Base-by-base conservation (phyloP, 768 basidiomycete species). In the Amanita rubescens region DNA sequence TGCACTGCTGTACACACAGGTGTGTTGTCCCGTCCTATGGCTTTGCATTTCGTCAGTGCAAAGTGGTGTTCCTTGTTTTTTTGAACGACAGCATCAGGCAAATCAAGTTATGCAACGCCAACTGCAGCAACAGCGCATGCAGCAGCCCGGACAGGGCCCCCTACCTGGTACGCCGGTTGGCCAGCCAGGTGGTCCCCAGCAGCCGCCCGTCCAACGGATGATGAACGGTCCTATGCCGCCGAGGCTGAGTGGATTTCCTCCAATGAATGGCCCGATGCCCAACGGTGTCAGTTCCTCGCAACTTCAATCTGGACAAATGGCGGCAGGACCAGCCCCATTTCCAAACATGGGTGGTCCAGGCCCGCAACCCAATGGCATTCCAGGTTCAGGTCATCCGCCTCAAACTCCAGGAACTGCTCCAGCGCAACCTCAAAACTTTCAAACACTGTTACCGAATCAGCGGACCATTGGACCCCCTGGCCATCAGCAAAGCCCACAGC, bases 1-100 rank as follows among this genome's bases (percentile, higher is more conserved):
- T 58, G 87, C 85, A 20, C 58, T 88, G 64, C 55, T 83, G 33
- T 90, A 89, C 64, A 82, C 78, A 0, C 81, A 85, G 71, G 87
- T 87, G 58, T 51, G 80, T 69, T 22, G 15, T 54, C 24, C 20
- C 34, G 58, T 39, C 57, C 42, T 57, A 55, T 60, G n/a, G n/a
- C 62, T 54, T 49, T 54, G 51, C 54, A 37, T 54, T 25, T 52
- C 49, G 46, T 51, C 46, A 54, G 20, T 56, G 49, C 33, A 39
- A 39, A 43, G 38, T 39, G 44, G 38, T 22, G 46, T 54, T 17
- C n/a, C 42, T 58, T 72, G 38, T 24, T 30, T 27, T 50, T 37
- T 49, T 38, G 12, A 51, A 32, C 51, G 20, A 53, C 25, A 65
- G 62, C 61, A 65, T 39, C 67, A 67, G 56, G 48, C 63, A 24